These are phyloP conservation scores for Termitomyces sp. DNA, from an alignment of 768 basidiomycete genomes.

Conservation along the genomic window DNA sequence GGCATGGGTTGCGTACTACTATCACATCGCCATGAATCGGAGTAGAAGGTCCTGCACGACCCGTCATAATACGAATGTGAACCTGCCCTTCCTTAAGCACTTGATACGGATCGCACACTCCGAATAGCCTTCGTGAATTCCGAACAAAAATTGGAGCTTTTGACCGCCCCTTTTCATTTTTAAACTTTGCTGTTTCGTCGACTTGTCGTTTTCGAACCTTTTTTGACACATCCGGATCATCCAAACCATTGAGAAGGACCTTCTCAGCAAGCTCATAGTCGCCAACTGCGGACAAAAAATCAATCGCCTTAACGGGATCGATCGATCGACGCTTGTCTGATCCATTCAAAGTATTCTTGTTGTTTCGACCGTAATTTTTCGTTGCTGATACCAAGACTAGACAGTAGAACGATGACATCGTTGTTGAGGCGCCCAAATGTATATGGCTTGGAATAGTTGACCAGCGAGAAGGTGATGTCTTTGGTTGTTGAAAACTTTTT, in stretches of 20 bases:
- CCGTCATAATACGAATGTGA: slow-evolving; percentile 52
- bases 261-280: slow-evolving; percentile 47
- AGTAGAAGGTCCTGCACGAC: slow-evolving; percentile 48
- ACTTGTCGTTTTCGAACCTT: slow-evolving; percentile 42
- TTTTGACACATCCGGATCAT: slow-evolving; percentile 34
- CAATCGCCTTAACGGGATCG: slow-evolving; percentile 46
- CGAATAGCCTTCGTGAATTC: slow-evolving; percentile 59
- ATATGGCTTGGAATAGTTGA: slow-evolving; percentile 60
- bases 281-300: slow-evolving; percentile 51
- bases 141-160: slow-evolving; percentile 59
- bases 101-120: slow-evolving; percentile 64
- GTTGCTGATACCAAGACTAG: slow-evolving; percentile 56
- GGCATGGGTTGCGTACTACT: slow-evolving; percentile 65
- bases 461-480: slow-evolving; percentile 63
- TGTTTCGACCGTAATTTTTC: slow-evolving; percentile 55
- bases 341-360: slow-evolving; percentile 56
- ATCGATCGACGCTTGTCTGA: slow-evolving; percentile 44
- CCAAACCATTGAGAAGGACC: slow-evolving; percentile 52
- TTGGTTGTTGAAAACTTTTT: slow-evolving; percentile 59
- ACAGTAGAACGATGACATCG: slow-evolving; percentile 63
- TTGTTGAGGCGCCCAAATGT: slow-evolving; percentile 66
- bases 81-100: slow-evolving; percentile 63
- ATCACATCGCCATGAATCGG: slow-evolving; percentile 59
- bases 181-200: slow-evolving; percentile 45
- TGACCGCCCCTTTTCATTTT: slow-evolving; percentile 47